phyloP scores from a whole-genome alignment of 2,329 filamentous ascomycete genomes.

The Diaporthe velutina region DNA sequence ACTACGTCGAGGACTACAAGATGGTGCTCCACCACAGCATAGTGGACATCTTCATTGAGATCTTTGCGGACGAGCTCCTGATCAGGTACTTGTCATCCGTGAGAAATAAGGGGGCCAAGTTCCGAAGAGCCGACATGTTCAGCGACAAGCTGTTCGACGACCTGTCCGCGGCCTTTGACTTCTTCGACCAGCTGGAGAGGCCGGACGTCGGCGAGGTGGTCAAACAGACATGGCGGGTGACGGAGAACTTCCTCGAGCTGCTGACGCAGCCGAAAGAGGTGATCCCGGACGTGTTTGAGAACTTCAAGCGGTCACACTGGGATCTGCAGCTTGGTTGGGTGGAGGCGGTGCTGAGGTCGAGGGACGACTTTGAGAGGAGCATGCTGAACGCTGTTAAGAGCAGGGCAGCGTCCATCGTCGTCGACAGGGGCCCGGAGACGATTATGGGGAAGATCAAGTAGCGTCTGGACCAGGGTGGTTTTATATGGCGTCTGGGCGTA shows the following conservation, averaged over 20 bases:
- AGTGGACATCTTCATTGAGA: conserved; percentile 91
- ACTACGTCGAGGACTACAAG: conserved; percentile 92
- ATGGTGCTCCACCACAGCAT: conserved; percentile 87
- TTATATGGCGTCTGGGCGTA: neutral
- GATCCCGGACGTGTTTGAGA: conserved; percentile 82
- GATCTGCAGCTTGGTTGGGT: conserved; percentile 97
- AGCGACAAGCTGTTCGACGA: conserved; percentile 95
- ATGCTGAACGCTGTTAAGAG: conserved; percentile 92
- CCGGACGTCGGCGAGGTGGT: conserved; percentile 79
- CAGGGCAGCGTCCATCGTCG: conserved; percentile 86
- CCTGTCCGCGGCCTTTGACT: conserved; percentile 88
- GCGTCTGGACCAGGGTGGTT: neutral
- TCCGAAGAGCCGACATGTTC: conserved; percentile 88
- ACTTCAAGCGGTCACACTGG: conserved; percentile 90
- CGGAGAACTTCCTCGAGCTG: conserved; percentile 84
- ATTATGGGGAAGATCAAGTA: conserved; percentile 95
- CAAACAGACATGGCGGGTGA: conserved; percentile 92
- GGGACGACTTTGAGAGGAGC: conserved; percentile 93
- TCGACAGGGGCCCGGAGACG: conserved; percentile 86
- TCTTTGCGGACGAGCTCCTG: conserved; percentile 91
- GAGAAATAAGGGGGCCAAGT: conserved; percentile 90
- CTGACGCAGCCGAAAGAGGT: conserved; percentile 81
- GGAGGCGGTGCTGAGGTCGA: conserved; percentile 85
- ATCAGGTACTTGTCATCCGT: conserved; percentile 86
- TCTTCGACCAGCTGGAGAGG: conserved; percentile 81